phyloP scores from a whole-genome alignment of 1,284 basidiomycete species.

The Pseudozyma pruni region DNA sequence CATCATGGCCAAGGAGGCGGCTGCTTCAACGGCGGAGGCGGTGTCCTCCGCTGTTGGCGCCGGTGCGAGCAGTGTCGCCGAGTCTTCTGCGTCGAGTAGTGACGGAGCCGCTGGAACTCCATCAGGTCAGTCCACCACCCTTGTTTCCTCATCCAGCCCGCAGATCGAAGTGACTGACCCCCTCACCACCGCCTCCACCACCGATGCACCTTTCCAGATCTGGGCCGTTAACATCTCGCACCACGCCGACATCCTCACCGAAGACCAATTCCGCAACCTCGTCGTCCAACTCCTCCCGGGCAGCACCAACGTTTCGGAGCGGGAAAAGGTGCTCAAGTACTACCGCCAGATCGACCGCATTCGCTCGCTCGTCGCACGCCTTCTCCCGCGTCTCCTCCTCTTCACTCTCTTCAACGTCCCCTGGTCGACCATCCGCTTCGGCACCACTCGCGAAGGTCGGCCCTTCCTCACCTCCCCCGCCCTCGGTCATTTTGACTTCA shows the following conservation, averaged over 20 bases:
- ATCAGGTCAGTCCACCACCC: slow-evolving; percentile 40
- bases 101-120: slow-evolving; percentile 2
- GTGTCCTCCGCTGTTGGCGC: too few species aligned
- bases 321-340: slow-evolving; percentile 43
- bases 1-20: slow-evolving; percentile 35
- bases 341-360: slow-evolving; percentile 46
- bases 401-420: slow-evolving; percentile 6
- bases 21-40: slow-evolving; percentile 2
- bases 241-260: slow-evolving; percentile 2
- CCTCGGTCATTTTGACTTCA: slow-evolving; percentile 46
- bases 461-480: slow-evolving; percentile 26
- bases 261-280: slow-evolving; percentile 3
- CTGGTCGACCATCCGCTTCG: slow-evolving; percentile 14
- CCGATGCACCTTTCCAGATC: slow-evolving; percentile 26
- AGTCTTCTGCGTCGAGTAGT: background rate
- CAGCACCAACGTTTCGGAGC: slow-evolving; percentile 12
- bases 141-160: background rate
- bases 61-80: background rate
- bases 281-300: slow-evolving; percentile 24
- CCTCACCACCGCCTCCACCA: background rate
- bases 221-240: slow-evolving; percentile 53
- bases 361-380: slow-evolving; percentile 43
- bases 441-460: slow-evolving; percentile 29
- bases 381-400: slow-evolving; percentile 42
- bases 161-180: slow-evolving; percentile 24